Evolutionary conservation across 2,329 filamentous ascomycete species (phyloP).

Genomic region (Trichocomaceae sp.): DNA sequence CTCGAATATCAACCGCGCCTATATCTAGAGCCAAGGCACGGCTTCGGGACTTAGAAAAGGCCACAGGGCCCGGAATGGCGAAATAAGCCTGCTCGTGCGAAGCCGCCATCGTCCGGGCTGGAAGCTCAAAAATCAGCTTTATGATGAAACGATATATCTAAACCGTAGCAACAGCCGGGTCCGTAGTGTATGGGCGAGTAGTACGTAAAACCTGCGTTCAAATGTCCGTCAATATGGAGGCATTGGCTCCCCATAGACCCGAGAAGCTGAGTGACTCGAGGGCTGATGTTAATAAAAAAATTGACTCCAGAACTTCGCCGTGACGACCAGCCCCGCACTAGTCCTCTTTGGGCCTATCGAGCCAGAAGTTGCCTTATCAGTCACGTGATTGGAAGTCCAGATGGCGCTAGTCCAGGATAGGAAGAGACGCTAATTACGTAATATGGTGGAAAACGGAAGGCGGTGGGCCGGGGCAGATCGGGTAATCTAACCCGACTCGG

Average conservation of each 20-base stretch:
- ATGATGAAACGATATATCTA: neutral
- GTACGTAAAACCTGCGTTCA: neutral
- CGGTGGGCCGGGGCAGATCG: neutral
- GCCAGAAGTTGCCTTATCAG: constrained; percentile 10
- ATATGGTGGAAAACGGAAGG: neutral
- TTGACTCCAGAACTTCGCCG: constrained; percentile 5
- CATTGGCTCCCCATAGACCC: constrained; percentile 2
- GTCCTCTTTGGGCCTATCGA: constrained; percentile 11
- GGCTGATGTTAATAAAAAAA: constrained; percentile 6
- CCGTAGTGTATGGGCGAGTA: neutral
- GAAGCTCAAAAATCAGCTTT: neutral
- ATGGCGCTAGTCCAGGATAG: too few species aligned
- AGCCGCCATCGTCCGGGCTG: constrained; percentile 27
- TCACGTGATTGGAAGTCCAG: constrained; percentile 4
- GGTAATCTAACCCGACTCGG: neutral
- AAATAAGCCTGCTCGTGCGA: constrained; percentile 26
- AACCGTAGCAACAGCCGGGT: neutral
- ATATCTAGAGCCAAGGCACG: constrained; percentile 38
- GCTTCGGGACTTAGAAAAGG: constrained; percentile 42
- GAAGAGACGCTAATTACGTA: too few species aligned
- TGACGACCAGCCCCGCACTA: constrained; percentile 13
- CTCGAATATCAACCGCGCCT: constrained; percentile 38
- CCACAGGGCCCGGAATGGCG: constrained; percentile 37
- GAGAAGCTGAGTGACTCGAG: neutral
- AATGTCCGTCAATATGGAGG: neutral